Base-by-base conservation (phyloP, 176 grass and related monocot species). In the Typha latifolia region DNA sequence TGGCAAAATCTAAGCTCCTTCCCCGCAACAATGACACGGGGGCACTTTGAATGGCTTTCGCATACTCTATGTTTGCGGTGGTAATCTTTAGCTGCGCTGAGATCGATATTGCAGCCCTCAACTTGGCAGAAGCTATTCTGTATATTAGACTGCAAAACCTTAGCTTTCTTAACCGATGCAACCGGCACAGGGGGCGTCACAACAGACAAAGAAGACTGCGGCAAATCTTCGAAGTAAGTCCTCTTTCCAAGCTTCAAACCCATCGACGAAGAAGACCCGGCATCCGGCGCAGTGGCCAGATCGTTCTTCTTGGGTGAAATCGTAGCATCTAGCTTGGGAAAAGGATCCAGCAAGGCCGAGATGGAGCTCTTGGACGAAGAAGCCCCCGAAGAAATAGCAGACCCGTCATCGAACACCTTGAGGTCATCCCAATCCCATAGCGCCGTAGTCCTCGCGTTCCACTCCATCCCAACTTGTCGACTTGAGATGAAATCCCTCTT, bases 1-100 rank as follows among this genome's bases (percentile, higher is more conserved):
- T 99, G 95, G 69, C 95, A 99, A 76, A 99, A 99, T 49, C 95
- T 79, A 32, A 86, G 78, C 79, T 99, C 89, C 67, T 90, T 79
- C 52, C 86, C 89, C 13, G 76, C 81, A 47, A 99, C 77, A 11
- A 85, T 24, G 57, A 94, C 95, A 53, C 78, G 83, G 2, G 86
- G 77, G 66, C 75, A 62, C 66, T 94, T 99, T 19, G 89, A 79
- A 55, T 99, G 95, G 75, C 43, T 49, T 68, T 83, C 86, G 32
- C 95, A 99, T 14, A 99, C 95, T 66, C 67, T 77, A 52, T 99
- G 95, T 74, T 94, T 99, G 12, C 86, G 79, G 67, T 99, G 86
- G 62, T 99, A 99, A 4, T 93, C 79, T 80, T 99, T 99, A 26
- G 83, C 94, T 62, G 81, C 67, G 61, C 79, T 85, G 67, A 99